These are phyloP conservation scores for Suillus sp. DNA, from an alignment of 768 basidiomycete genomes.

Conservation along the genomic window DNA sequence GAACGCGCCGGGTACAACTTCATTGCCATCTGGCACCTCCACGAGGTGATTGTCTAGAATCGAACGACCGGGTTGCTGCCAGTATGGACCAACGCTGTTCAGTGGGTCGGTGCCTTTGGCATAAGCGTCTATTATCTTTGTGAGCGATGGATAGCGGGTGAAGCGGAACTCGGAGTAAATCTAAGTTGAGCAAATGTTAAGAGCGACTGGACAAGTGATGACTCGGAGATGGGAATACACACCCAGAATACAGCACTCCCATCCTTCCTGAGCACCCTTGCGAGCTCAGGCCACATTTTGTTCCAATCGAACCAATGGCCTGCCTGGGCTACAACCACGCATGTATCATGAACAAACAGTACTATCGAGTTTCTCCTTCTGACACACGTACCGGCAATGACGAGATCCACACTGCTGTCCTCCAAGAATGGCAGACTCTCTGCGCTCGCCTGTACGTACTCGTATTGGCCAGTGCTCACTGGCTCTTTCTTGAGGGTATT, in stretches of 20 bases:
- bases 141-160: conserved; percentile 54
- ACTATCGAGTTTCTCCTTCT: neutral
- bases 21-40: conserved; percentile 61
- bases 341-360: neutral
- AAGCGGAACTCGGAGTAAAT: conserved; percentile 72
- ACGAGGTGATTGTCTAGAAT: conserved; percentile 71
- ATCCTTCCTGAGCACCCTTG: conserved; percentile 56
- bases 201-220: neutral
- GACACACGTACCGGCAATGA: conserved; percentile 57
- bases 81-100: conserved; percentile 65
- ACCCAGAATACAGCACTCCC: conserved; percentile 81
- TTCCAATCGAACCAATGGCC: conserved; percentile 83
- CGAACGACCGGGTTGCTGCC: conserved; percentile 75
- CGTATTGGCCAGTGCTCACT: conserved; percentile 25
- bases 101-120: conserved; percentile 54
- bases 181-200: conserved; percentile 28
- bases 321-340: conserved; percentile 59
- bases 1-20: conserved; percentile 38
- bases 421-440: conserved; percentile 56
- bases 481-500: conserved; percentile 25
- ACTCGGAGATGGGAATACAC: conserved; percentile 19
- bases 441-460: conserved; percentile 44
- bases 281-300: conserved; percentile 69
- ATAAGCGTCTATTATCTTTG: conserved; percentile 62
- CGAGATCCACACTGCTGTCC: conserved; percentile 60